Evolutionary conservation across 805 yeast genomes (phyloP), one percentile per base, ranked within the genome.

Genomic region (Saccharomycopsis fodiens): DNA sequence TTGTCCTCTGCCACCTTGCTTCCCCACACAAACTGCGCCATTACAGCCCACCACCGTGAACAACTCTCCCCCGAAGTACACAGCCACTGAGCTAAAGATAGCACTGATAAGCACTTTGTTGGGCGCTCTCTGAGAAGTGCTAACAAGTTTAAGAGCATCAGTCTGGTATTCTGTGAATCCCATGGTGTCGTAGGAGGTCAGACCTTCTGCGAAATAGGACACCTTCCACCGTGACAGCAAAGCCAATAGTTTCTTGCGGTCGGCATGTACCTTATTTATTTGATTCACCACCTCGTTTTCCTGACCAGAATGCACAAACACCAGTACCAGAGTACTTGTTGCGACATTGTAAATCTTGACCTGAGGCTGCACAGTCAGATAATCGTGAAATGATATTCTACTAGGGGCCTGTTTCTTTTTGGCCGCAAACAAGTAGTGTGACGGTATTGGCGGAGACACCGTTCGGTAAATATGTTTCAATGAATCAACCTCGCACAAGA

Each of bases 61-160:
- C 17, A 4, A 4, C 10, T 19, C 30, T 12, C 17, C 25, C 12
- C 30, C 8, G 10, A 16, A 38, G 6, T 7, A 6, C 15, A 42
- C 16, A 4, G 46, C 25, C 4, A 35, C 15, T 5, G 46, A 12
- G 23, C 46, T 36, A 17, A 36, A n/a, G 4, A 42, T 27, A 8
- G 46, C 45, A 37, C 43, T 30, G 20, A 19, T 15, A 15, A 32
- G 20, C 17, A 15, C 20, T 10, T 5, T 6, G 20, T 17, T 32
- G 15, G 17, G 17, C 10, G 8, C 8, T 10, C 36, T 5, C 7
- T 32, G 6, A 10, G 20, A 5, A 32, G 17, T 6, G 10, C 20
- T 19, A 7, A 32, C 17, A 7, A 32, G 6, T 19, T 17, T 32
- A 7, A 6, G 5, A 10, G 15, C 36, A 10, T 32, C 36, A 10